Percentiles rank a stretch among this genome's conserved stretches.
These are phyloP conservation scores for Xerocomellus amylosporus DNA, from an alignment of 768 basidiomycete species.

Conservation along the genomic window DNA sequence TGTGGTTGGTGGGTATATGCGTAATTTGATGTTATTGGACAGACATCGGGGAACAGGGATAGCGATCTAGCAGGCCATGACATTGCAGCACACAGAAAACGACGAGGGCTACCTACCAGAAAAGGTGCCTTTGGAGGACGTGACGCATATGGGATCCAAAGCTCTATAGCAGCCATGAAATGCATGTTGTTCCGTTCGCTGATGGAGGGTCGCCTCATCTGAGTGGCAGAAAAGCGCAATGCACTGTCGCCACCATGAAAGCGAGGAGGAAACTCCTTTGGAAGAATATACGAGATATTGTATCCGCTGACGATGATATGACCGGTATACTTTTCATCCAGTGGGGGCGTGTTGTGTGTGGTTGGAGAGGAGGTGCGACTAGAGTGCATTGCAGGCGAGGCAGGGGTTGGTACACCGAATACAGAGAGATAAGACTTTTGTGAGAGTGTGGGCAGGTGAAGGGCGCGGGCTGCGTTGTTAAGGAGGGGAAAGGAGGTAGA, in stretches of 20 bases:
- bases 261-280: conserved; percentile 55
- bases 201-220: conserved; percentile 52
- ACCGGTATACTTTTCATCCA: conserved; percentile 70
- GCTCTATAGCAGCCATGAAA: conserved; percentile 79
- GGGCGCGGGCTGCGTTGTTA: conserved; percentile 63
- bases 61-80: conserved; percentile 49
- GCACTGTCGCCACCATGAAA: conserved; percentile 25
- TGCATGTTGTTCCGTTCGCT: conserved; percentile 57
- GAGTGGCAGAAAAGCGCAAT: conserved; percentile 26
- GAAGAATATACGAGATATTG: conserved; percentile 71
- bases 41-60: conserved; percentile 78
- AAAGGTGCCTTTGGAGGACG: conserved; percentile 73
- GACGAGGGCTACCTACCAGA: conserved; percentile 44
- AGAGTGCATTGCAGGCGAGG: conserved; percentile 28
- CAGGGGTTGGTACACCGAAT: conserved; percentile 43
- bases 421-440: conserved; percentile 58
- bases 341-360: conserved; percentile 35
- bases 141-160: conserved; percentile 68
- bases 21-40: conserved; percentile 69
- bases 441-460: conserved; percentile 62
- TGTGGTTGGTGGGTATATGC: conserved; percentile 63
- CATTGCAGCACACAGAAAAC: background rate
- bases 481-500: conserved; percentile 59
- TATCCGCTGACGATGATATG: conserved; percentile 76
- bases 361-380: conserved; percentile 39